A percentile compares a stretch with the other conserved stretches of the same genome.
These are phyloP conservation scores for Ilex asprella DNA, from an alignment of 257 asterid genomes.

Conservation along the genomic window DNA sequence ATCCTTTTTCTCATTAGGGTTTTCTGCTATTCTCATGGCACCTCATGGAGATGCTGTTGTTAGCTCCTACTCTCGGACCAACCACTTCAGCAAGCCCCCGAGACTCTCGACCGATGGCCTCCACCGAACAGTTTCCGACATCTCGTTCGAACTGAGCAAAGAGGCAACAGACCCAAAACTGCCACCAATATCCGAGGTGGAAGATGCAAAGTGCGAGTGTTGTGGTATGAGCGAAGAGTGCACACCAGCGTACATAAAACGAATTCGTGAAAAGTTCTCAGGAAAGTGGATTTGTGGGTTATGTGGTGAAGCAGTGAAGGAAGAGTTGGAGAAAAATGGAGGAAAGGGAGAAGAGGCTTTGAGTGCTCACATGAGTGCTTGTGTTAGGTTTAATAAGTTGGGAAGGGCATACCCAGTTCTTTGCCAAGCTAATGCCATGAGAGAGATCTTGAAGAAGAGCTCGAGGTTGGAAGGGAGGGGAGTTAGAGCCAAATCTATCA, in stretches of 20 bases:
- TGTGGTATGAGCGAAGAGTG: slow-evolving; percentile 22
- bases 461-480: background rate
- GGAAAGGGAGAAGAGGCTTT: slow-evolving; percentile 15
- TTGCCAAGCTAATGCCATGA: slow-evolving; percentile 22
- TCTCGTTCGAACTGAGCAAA: slow-evolving; percentile 6
- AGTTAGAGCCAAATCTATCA: slow-evolving; percentile 15
- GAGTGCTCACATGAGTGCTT: slow-evolving; percentile 15
- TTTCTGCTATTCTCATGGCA: slow-evolving; percentile 4
- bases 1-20: no score
- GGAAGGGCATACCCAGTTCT: slow-evolving; percentile 17
- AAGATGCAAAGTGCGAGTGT: slow-evolving; percentile 20
- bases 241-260: slow-evolving; percentile 12
- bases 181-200: slow-evolving; percentile 17
- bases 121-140: slow-evolving; percentile 14
- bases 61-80: slow-evolving; percentile 5
- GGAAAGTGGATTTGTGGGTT: slow-evolving; percentile 24
- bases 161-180: background rate
- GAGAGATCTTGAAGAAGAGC: slow-evolving; percentile 18
- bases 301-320: slow-evolving; percentile 22
- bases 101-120: slow-evolving; percentile 4
- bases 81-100: slow-evolving; percentile 2
- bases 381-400: slow-evolving; percentile 15
- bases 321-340: slow-evolving; percentile 18
- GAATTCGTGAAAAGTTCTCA: slow-evolving; percentile 6
- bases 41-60: slow-evolving; percentile 12